Evolutionary conservation across 2,329 filamentous ascomycete genomes (phyloP).

Genomic region (Cladosporium halotolerans): DNA sequence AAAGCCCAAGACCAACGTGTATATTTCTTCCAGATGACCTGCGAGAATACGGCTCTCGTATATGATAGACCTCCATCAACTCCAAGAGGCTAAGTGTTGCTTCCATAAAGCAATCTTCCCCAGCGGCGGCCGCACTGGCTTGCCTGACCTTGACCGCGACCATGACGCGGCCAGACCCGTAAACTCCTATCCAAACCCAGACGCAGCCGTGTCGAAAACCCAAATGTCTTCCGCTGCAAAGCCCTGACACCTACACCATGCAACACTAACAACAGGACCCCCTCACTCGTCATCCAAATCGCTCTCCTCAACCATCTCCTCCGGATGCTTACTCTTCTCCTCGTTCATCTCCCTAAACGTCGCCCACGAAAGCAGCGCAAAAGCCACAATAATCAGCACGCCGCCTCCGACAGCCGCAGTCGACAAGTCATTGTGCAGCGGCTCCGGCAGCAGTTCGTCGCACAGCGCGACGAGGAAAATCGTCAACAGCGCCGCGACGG

Average conservation of each 20-base stretch:
- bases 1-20: no score
- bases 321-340: conserved; percentile 58
- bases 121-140: no score
- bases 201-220: conserved; percentile 28
- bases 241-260: neutral
- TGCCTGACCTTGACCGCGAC: no score
- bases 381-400: conserved; percentile 78
- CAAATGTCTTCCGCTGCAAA: conserved; percentile 25
- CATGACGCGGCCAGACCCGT: no score
- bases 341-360: conserved; percentile 92
- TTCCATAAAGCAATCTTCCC: no score
- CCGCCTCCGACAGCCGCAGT: conserved; percentile 75
- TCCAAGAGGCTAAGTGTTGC: no score
- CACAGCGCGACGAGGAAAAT: conserved; percentile 94
- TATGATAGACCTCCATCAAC: no score
- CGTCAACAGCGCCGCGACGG: conserved; percentile 85
- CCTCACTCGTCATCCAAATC: conserved; percentile 35
- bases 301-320: conserved; percentile 35
- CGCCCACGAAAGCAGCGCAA: conserved; percentile 80
- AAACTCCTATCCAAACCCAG: no score
- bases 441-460: conserved; percentile 73
- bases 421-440: conserved; percentile 64
- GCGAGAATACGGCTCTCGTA: no score
- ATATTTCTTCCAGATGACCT: no score
- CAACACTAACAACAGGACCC: no score